These are phyloP conservation scores for Abrus precatorius DNA, from an alignment of 306 rosid species.

Conservation along the genomic window DNA sequence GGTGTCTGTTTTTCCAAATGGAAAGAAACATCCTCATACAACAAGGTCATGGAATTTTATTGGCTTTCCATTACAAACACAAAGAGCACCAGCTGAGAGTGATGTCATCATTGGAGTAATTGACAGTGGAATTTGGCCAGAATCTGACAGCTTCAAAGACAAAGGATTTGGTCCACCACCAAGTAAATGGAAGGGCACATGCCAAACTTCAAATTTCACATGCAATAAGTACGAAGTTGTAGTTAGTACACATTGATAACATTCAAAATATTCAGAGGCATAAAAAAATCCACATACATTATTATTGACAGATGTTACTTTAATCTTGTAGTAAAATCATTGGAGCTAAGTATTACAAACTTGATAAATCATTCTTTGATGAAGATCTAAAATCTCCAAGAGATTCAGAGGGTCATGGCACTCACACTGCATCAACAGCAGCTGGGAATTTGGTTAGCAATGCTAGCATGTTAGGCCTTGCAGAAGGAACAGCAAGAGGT, in stretches of 20 bases:
- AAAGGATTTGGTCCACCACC: constrained; percentile 65
- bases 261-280: not conserved
- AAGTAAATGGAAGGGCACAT: constrained; percentile 64
- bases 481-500: constrained; percentile 62
- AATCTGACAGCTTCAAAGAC: constrained; percentile 58
- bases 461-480: constrained; percentile 58
- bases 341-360: constrained; percentile 59
- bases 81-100: constrained; percentile 42
- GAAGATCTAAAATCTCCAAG: constrained; percentile 47
- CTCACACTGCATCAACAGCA: constrained; percentile 64
- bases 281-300: not conserved
- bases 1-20: constrained; percentile 61
- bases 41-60: constrained; percentile 74
- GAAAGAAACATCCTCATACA: constrained; percentile 52
- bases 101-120: constrained; percentile 59
- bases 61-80: constrained; percentile 50
- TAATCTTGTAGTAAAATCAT: constrained; percentile 56
- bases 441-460: constrained; percentile 50
- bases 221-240: constrained; percentile 57
- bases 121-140: constrained; percentile 68
- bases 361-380: not conserved
- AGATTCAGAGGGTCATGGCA: constrained; percentile 64
- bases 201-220: constrained; percentile 54
- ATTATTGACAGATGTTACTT: not conserved
- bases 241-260: constrained; percentile 3